A percentile compares a stretch with the other conserved stretches of the same genome.
phyloP scores from a whole-genome alignment of 2,329 filamentous ascomycete genomes.

The Verticillium klebahnii region DNA sequence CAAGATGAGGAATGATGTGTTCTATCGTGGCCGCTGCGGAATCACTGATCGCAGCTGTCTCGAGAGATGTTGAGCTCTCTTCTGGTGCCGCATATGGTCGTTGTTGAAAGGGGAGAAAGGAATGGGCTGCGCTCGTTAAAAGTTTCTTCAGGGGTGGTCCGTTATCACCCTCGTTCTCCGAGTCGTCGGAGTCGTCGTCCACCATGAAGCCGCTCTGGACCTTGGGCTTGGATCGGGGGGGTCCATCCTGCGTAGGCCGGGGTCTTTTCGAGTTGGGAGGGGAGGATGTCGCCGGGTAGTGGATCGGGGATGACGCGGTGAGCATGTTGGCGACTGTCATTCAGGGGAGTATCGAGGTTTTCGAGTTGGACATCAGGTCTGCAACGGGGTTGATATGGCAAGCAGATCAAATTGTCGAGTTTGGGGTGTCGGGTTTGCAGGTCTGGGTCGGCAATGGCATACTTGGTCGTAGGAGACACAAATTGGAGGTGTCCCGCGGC shows the following conservation, averaged over 20 bases:
- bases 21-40: background rate
- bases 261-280: slow-evolving; percentile 29
- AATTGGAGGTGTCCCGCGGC: slow-evolving; percentile 4
- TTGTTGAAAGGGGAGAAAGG: background rate
- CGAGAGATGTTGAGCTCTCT: background rate
- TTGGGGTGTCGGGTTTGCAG: background rate
- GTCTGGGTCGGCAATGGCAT: background rate
- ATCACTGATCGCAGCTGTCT: background rate
- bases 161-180: slow-evolving; percentile 22
- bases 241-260: slow-evolving; percentile 27
- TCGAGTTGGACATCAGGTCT: background rate
- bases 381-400: background rate
- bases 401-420: background rate
- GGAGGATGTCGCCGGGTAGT: slow-evolving; percentile 48
- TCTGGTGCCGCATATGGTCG: background rate
- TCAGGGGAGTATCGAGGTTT: background rate
- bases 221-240: slow-evolving; percentile 25
- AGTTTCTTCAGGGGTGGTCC: slow-evolving; percentile 13
- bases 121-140: background rate
- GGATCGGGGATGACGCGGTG: slow-evolving; percentile 54
- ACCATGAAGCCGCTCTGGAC: slow-evolving; percentile 32
- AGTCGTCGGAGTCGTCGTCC: slow-evolving; percentile 30
- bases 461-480: background rate
- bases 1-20: background rate
- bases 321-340: slow-evolving; percentile 40